Evolutionary conservation across 345 rosid species (phyloP).

Genomic region (Eucalyptus pauciflora): DNA sequence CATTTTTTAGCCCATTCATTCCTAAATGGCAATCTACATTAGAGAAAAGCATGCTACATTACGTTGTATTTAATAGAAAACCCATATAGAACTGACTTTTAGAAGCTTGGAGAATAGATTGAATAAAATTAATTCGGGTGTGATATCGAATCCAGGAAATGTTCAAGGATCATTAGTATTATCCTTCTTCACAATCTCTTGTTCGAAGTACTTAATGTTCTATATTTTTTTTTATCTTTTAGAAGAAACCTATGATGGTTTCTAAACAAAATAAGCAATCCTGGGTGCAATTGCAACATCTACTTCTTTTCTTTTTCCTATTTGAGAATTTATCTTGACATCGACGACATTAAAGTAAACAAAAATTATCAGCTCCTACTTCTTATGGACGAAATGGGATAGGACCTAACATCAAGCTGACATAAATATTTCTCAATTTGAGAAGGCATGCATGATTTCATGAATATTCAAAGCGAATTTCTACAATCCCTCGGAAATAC

Average conservation of each 20-base stretch:
- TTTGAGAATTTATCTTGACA: background rate
- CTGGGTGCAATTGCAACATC: background rate
- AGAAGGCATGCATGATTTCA: background rate
- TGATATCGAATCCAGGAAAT: background rate
- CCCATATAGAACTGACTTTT: background rate
- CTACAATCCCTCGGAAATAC: background rate
- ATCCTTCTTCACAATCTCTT: background rate
- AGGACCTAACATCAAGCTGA: background rate
- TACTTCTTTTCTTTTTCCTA: background rate
- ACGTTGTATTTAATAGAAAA: background rate
- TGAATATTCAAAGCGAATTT: background rate
- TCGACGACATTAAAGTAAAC: background rate
- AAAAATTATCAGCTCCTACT: background rate
- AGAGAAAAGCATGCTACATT: background rate
- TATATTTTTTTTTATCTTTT: background rate
- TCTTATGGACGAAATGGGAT: background rate
- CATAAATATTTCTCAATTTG: background rate
- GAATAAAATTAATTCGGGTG: background rate
- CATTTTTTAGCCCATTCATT: background rate
- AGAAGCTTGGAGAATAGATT: background rate
- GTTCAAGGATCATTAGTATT: background rate
- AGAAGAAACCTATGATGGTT: background rate
- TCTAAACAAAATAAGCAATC: background rate
- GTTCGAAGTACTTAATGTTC: background rate
- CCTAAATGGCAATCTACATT: background rate